Evolutionary conservation across 1,139 yeast genomes (phyloP).

Genomic region (Candida sanyaensis): DNA sequence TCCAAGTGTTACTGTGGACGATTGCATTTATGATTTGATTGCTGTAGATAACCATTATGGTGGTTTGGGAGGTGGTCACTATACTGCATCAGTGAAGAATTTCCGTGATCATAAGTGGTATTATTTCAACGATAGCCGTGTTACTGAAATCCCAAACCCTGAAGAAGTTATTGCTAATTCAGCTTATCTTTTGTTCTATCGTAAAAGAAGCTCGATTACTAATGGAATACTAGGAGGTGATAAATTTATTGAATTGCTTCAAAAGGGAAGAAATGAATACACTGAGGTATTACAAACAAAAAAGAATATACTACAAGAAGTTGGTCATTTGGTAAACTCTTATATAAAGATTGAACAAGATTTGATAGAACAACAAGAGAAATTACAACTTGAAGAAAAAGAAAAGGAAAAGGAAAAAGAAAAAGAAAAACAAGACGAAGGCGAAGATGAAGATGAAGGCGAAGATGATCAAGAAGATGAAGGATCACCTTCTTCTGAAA

Average conservation of each 20-base stretch:
- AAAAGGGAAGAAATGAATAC: conserved; percentile 23
- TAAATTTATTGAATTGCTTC: conserved; percentile 26
- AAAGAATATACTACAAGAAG: conserved; percentile 1
- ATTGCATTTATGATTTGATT: conserved; percentile 69
- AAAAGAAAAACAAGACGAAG: too few relatives aligned
- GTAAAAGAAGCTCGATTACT: conserved; percentile 46
- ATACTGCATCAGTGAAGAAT: conserved; percentile 86
- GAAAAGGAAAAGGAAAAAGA: too few relatives aligned
- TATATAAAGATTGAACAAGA: conserved; percentile 4
- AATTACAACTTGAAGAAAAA: conserved; percentile 8
- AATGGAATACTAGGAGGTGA: conserved; percentile 38
- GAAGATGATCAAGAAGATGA: conserved; percentile 10
- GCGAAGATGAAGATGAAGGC: too few relatives aligned
- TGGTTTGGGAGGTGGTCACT: conserved; percentile 97
- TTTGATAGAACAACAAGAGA: conserved; percentile 12
- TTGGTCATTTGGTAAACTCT: neutral
- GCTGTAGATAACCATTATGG: conserved; percentile 97
- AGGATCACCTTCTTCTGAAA: conserved; percentile 3
- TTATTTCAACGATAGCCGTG: conserved; percentile 86
- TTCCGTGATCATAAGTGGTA: conserved; percentile 82
- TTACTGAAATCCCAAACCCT: conserved; percentile 58
- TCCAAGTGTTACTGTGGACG: conserved; percentile 33
- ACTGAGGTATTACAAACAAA: conserved; percentile 15
- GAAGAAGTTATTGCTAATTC: conserved; percentile 70
- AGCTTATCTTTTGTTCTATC: conserved; percentile 85